These are phyloP conservation scores for Crotalaria pallida DNA, from an alignment of 306 rosid species.

Conservation along the genomic window DNA sequence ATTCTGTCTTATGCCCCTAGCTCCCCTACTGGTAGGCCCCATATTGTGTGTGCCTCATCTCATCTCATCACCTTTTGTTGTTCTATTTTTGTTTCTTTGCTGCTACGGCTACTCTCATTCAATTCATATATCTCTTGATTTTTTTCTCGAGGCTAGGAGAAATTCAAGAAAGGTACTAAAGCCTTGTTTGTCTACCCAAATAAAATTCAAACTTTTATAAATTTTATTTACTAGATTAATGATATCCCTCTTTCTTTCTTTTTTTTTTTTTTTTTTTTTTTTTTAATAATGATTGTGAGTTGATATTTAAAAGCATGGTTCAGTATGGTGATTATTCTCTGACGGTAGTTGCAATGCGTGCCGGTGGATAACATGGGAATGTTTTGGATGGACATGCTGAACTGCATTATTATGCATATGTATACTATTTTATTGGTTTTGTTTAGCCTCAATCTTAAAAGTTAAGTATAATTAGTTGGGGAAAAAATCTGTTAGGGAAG, in stretches of 20 bases:
- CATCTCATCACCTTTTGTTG: not conserved
- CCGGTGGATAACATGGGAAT: not conserved
- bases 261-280: not conserved
- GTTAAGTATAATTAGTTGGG: too few relatives aligned
- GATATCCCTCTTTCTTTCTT: too few relatives aligned
- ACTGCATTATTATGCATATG: too few relatives aligned
- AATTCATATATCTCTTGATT: slow-evolving; percentile 33
- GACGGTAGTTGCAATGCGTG: not conserved
- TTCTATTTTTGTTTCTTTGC: slow-evolving; percentile 14
- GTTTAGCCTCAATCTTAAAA: too few relatives aligned
- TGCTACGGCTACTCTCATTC: slow-evolving; percentile 25
- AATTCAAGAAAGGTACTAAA: slow-evolving; percentile 35
- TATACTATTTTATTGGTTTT: too few relatives aligned
- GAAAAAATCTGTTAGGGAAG: too few relatives aligned
- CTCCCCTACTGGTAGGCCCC: not conserved
- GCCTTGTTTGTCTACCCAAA: slow-evolving; percentile 17
- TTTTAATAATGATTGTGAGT: not conserved
- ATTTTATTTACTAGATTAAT: slow-evolving; percentile 5
- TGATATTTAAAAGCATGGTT: not conserved
- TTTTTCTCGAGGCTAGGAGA: slow-evolving; percentile 28
- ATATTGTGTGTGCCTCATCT: slow-evolving; percentile 1
- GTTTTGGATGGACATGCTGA: not conserved
- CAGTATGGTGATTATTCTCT: not conserved
- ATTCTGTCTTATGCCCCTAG: not conserved
- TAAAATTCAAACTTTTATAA: too few relatives aligned